Evolutionary conservation across 2,329 filamentous ascomycete species (phyloP), one percentile per base, ranked within the genome.

Genomic region (Rachicladosporium sp.): DNA sequence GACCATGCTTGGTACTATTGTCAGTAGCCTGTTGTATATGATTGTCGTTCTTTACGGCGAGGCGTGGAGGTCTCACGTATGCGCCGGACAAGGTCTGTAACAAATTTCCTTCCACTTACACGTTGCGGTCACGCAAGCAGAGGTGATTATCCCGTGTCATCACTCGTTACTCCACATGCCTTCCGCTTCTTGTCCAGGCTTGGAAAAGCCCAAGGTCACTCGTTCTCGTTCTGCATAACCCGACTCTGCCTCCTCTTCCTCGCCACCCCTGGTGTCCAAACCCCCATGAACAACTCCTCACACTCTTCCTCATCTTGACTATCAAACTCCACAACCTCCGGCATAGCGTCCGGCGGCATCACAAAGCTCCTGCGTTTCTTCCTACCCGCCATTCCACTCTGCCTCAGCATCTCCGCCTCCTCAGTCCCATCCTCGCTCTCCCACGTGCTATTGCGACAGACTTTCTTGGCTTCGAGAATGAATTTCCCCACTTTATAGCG

Each of bases 401-500:
- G 12, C 49, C 53, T 12, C 6, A 31, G 32, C 31, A 35, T 11
- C 10, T 31, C 40, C 8, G 38, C 40, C 9, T 50, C 52, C 12
- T 49, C 49, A 13, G 38, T 42, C 27, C 38, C 48, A 30, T 54
- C 49, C 2, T 50, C 54, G 6, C 48, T 53, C 44, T 76, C 74
- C 75, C 76, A 79, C 12, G 58, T 66, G 11, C 65, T 62, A n/a
- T 61, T 61, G 23, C 64, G 58, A 19, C 64, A 66, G 7, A 76
- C 69, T 38, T 68, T 61, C 55, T 69, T 73, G 33, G 73, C 77
- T 56, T 80, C 76, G 21, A 80, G 56, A 21, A 80, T 80, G 46
- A 74, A 79, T 52, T 78, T 79, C n/a, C 76, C 76, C 2, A 79
- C 71, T 51, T 80, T 80, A 51, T 80, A 80, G 40, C 67, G 62